Evolutionary conservation across 169 alveolate species (phyloP).

Genomic region (Babesia ovata): DNA sequence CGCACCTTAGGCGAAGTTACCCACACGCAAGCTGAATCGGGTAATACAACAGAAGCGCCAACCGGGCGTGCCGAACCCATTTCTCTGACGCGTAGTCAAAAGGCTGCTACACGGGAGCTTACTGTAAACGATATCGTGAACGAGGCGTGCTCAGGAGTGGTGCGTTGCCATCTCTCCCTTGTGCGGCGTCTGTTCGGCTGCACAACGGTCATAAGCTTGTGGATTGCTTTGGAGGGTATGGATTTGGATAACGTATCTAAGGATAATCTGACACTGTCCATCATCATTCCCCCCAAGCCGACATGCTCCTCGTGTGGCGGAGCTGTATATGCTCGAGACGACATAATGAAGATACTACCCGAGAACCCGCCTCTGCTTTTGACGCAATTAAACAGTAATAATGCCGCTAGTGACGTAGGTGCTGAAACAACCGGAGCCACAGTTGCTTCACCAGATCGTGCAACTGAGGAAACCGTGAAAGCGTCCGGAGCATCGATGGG

Average conservation of each 20-base stretch:
- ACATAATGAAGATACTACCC: conserved; percentile 31
- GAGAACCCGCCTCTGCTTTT: not conserved
- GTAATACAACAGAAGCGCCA: conserved; percentile 2
- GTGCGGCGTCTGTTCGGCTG: conserved; percentile 56
- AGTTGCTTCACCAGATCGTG: not conserved
- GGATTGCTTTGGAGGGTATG: conserved; percentile 52
- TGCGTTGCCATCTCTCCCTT: conserved; percentile 43
- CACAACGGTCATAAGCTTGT: conserved; percentile 48
- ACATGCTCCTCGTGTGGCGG: conserved; percentile 49
- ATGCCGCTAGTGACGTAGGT: not conserved
- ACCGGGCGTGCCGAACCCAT: conserved; percentile 23
- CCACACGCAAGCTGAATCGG: not conserved
- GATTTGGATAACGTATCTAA: conserved; percentile 28
- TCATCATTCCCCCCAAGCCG: conserved; percentile 30
- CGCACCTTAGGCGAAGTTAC: not conserved
- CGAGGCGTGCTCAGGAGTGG: conserved; percentile 50
- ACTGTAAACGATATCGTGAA: conserved; percentile 36
- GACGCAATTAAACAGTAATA: not conserved
- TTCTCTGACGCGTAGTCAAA: conserved; percentile 66
- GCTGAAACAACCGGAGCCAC: not conserved
- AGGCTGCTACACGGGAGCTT: conserved; percentile 65
- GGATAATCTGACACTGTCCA: conserved; percentile 17
- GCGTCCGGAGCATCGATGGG: not conserved
- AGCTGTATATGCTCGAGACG: conserved; percentile 23
- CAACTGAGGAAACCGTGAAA: not conserved